A percentile compares a stretch with the other conserved stretches of the same genome.
Evolutionary conservation across 495 filamentous ascomycete species (phyloP).

Genomic region (Lasiosphaeriaceae sp.): DNA sequence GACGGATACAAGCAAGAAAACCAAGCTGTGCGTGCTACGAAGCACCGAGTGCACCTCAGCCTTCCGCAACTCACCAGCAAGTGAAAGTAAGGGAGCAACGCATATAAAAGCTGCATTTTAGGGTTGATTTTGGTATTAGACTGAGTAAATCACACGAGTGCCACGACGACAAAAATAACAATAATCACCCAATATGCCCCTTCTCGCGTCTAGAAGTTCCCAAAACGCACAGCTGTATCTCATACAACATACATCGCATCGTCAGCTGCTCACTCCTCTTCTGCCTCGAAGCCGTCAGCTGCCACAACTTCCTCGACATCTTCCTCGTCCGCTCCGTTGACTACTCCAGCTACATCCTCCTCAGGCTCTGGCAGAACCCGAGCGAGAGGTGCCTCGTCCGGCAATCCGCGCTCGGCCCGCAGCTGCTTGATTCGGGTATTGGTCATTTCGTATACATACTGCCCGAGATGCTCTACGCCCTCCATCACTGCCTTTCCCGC

Average conservation of each 20-base stretch:
- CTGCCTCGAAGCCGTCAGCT: slow-evolving; percentile 30
- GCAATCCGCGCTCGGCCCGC: slow-evolving; percentile 38
- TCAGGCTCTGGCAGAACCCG: slow-evolving; percentile 31
- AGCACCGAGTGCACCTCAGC: no score
- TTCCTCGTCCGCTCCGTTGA: slow-evolving; percentile 39
- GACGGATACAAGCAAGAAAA: no score
- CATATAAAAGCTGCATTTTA: no score
- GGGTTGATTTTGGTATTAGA: no score
- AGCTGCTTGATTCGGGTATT: slow-evolving; percentile 66
- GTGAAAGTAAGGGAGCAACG: no score
- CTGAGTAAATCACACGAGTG: no score
- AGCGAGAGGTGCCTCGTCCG: slow-evolving; percentile 13
- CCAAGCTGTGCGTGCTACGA: no score
- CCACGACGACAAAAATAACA: no score
- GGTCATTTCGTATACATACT: slow-evolving; percentile 98
- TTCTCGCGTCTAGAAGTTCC: background rate
- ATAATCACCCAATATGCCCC: no score
- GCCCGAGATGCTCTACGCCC: slow-evolving; percentile 87
- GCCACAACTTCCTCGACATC: slow-evolving; percentile 2
- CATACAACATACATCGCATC: background rate
- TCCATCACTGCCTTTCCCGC: slow-evolving; percentile 66
- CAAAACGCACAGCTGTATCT: background rate
- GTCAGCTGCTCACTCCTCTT: slow-evolving; percentile 6
- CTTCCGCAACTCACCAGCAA: no score
- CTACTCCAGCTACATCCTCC: slow-evolving; percentile 41